Evolutionary conservation across 2,329 filamentous ascomycete genomes (phyloP), one percentile per base, ranked within the genome.

Genomic region (Dactylellina leptospora): DNA sequence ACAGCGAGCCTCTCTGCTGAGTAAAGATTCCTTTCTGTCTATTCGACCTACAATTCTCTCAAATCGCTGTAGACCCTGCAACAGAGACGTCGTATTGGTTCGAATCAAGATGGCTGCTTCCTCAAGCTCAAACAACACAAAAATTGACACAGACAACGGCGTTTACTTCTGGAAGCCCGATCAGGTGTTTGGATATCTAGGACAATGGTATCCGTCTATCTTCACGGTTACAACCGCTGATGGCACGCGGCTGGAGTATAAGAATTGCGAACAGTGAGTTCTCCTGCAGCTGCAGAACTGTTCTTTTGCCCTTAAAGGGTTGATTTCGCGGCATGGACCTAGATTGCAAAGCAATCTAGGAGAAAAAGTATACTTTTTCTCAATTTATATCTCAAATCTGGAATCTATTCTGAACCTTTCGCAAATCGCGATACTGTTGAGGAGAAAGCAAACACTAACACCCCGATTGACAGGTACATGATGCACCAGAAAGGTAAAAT

Each of bases 161-260:
- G 48, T 76, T 40, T 85, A 80, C 77, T 85, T 85, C 76, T 85
- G 82, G 82, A 79, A 80, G 23, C 82, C 83, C 47, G 81, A 80
- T 11, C 81, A 85, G 63, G 74, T 79, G 0, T 77, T 83, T 28
- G 86, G 85, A 40, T 87, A 83, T 78, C 81, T 89, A n/a, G 86
- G 84, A 0, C 87, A 90, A 79, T 89, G 86, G 86, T 87, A 85
- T 76, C 76, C 79, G 54, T 82, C 80, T 16, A 78, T 81, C 1
- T 89, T 87, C 75, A 79, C 63, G 36, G 80, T 81, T 56, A 79
- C 80, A 0, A 56, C 78, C 79, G 51, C 72, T 55, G 11, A 75
- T 77, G 2, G 74, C 75, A 4, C 79, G 79, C 36, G 78, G 23
- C 33, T 64, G 4, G 16, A 81, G 10, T 86, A 83, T 76, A 77